Conservation (phyloP, 495 filamentous ascomycete genomes). For the Aspergillus bertholletiae region DNA sequence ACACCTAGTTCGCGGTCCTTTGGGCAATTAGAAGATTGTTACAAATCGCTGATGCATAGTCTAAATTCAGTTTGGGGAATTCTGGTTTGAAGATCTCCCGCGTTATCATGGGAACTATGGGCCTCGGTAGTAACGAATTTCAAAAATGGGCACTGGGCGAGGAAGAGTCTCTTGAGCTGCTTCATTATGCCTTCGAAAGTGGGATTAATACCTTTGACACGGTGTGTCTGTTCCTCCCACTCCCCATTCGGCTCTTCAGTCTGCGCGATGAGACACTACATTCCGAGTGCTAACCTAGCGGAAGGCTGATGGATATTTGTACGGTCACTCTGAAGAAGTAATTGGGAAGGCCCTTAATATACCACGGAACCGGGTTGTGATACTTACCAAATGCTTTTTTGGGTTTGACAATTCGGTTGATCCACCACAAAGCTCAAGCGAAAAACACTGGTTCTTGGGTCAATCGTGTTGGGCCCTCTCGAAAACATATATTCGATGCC, state of each 20-base stretch:
- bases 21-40: no score
- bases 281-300: not conserved
- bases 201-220: conserved; percentile 71
- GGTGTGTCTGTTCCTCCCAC: conserved; percentile 25
- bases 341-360: conserved; percentile 78
- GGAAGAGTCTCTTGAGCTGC: conserved; percentile 42
- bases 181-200: conserved; percentile 47
- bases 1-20: no score
- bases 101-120: conserved; percentile 54
- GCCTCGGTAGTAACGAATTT: conserved; percentile 47
- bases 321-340: conserved; percentile 68
- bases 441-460: conserved; percentile 36
- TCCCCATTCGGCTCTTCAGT: no score
- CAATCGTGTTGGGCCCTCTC: conserved; percentile 50
- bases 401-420: conserved; percentile 53
- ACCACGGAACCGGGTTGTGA: conserved; percentile 70
- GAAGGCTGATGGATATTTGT: conserved; percentile 63
- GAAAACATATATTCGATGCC: conserved; percentile 59
- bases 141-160: conserved; percentile 53
- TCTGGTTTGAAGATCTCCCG: conserved; percentile 57
- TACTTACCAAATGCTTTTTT: conserved; percentile 75
- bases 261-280: no score
- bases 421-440: no score
- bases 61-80: conserved; percentile 53
- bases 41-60: no score